Percentiles rank a stretch among this genome's conserved stretches.
Evolutionary conservation across 1,139 yeast species (phyloP).

Genomic region (Blastobotrys apis): DNA sequence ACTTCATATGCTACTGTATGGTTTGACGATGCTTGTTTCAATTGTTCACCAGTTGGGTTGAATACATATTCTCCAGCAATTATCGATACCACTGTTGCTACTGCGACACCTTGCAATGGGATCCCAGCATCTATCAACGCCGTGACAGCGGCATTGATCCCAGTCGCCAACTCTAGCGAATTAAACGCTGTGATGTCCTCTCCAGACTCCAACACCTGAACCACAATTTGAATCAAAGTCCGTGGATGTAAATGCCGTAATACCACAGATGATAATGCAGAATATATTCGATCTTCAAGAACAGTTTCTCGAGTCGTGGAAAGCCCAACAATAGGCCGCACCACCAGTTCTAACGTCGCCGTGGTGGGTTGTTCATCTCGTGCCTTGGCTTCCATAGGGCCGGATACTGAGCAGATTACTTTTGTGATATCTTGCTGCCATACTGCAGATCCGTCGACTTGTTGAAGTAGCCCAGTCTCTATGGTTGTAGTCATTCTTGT

Average conservation of each 20-base stretch:
- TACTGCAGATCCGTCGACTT: constrained; percentile 79
- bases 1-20: constrained; percentile 67
- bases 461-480: constrained; percentile 37
- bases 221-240: constrained; percentile 76
- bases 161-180: constrained; percentile 57
- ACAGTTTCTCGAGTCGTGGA: constrained; percentile 73
- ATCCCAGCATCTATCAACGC: constrained; percentile 83
- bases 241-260: constrained; percentile 72
- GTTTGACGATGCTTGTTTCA: constrained; percentile 47
- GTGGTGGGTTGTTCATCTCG: constrained; percentile 82
- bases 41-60: constrained; percentile 44
- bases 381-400: constrained; percentile 82
- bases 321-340: constrained; percentile 74
- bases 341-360: constrained; percentile 73
- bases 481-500: constrained; percentile 7
- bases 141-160: constrained; percentile 66
- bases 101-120: constrained; percentile 58
- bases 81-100: constrained; percentile 49
- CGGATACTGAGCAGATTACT: constrained; percentile 73
- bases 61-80: constrained; percentile 37
- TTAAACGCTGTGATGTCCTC: constrained; percentile 33
- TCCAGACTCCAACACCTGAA: constrained; percentile 71
- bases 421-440: constrained; percentile 49
- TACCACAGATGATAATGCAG: constrained; percentile 58
- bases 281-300: constrained; percentile 65